Evolutionary conservation across 1,139 yeast genomes (phyloP).

Genomic region (Pichia cactophila): DNA sequence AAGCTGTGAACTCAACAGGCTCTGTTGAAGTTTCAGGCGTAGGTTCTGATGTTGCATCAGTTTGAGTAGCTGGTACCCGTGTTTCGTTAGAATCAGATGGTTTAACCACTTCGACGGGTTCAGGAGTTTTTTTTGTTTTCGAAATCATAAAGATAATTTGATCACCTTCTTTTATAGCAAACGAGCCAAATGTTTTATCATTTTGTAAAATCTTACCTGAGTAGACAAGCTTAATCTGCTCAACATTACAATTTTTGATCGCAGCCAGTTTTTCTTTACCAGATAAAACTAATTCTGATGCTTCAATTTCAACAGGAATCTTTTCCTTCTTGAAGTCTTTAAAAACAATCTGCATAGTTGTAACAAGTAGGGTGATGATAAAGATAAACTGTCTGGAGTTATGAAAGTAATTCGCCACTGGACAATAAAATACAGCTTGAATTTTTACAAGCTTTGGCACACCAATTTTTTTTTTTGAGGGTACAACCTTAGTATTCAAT

Average conservation of each 20-base stretch:
- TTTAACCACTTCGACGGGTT: conserved; percentile 22
- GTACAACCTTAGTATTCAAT: background rate
- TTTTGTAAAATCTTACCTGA: conserved; percentile 89
- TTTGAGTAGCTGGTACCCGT: conserved; percentile 9
- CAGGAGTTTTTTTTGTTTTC: conserved; percentile 35
- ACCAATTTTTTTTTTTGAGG: background rate
- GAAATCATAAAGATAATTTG: conserved; percentile 89
- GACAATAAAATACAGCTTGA: background rate
- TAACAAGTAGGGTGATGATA: background rate
- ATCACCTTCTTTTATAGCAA: conserved; percentile 80
- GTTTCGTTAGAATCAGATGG: conserved; percentile 23
- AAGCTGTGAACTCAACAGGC: conserved; percentile 31
- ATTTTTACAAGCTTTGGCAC: background rate
- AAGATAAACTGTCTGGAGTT: too few relatives aligned
- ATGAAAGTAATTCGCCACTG: conserved; percentile 6
- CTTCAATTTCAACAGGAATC: conserved; percentile 71
- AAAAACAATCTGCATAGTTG: conserved; percentile 61
- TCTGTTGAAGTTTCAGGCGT: conserved; percentile 21
- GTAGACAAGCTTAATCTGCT: conserved; percentile 81
- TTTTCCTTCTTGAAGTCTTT: conserved; percentile 92
- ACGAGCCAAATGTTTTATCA: conserved; percentile 62
- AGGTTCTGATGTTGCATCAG: conserved; percentile 20
- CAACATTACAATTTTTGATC: conserved; percentile 59
- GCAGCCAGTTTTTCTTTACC: conserved; percentile 70
- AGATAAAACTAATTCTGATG: conserved; percentile 56